Percentiles rank a stretch among this genome's conserved stretches.
These are phyloP conservation scores for Vanrija sp. DNA, from an alignment of 1,284 basidiomycete species.

Conservation along the genomic window DNA sequence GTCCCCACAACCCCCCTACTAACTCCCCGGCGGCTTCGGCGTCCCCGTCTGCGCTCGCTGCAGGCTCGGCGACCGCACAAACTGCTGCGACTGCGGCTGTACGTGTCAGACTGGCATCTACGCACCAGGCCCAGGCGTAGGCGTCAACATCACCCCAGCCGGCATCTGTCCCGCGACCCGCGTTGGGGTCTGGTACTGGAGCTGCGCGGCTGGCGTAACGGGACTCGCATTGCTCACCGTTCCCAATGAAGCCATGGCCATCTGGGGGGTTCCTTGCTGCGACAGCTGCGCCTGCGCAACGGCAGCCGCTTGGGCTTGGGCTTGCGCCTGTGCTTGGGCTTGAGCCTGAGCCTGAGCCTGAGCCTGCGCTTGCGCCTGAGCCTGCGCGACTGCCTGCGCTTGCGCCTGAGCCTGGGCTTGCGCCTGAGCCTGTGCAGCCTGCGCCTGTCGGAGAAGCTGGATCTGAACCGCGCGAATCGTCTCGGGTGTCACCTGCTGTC, in stretches of 20 bases:
- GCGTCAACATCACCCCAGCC: not conserved
- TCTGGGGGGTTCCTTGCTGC: conserved; percentile 9
- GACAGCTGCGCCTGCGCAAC: conserved; percentile 4
- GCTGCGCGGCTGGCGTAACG: not conserved
- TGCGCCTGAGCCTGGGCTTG: conserved; percentile 1
- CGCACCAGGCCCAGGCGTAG: not conserved
- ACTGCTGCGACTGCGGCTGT: conserved; percentile 1
- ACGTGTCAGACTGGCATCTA: too few species aligned
- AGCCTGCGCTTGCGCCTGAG: conserved; percentile 5
- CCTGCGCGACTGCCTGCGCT: conserved; percentile 2
- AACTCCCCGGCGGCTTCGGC: too few species aligned
- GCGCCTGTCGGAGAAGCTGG: conserved; percentile 24
- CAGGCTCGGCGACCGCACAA: conserved; percentile 11
- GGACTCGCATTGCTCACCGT: conserved; percentile 2
- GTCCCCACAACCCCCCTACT: too few species aligned
- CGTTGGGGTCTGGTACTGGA: too few species aligned
- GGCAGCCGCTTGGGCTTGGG: not conserved
- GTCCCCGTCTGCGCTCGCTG: not conserved
- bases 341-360: conserved; percentile 13
- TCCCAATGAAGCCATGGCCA: conserved; percentile 10
- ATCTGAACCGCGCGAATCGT: conserved; percentile 24
- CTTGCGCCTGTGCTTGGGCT: conserved; percentile 6
- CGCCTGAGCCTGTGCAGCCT: conserved; percentile 8
- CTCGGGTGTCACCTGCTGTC: conserved; percentile 34
- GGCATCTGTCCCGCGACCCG: not conserved